Conservation (phyloP, 2,329 filamentous ascomycete species). For the Gnomoniopsis smithogilvyi region DNA sequence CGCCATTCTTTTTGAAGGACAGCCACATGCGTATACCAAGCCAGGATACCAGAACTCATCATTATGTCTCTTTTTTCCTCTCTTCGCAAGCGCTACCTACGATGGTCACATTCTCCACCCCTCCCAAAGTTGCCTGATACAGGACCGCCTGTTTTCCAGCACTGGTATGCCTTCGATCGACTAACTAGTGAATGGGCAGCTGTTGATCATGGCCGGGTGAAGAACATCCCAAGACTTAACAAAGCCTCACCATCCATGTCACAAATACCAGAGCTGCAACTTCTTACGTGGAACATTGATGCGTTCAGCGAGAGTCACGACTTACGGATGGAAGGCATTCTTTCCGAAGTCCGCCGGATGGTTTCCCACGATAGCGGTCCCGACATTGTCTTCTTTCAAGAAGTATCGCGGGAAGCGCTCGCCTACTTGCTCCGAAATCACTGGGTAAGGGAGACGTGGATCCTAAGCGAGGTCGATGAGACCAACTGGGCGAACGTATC, state of each 20-base stretch:
- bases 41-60: too few relatives aligned
- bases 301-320: slow-evolving; percentile 16
- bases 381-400: slow-evolving; percentile 34
- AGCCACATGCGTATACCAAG: too few relatives aligned
- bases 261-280: background rate
- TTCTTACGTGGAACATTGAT: slow-evolving; percentile 31
- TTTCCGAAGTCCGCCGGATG: slow-evolving; percentile 22
- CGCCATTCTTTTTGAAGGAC: too few relatives aligned
- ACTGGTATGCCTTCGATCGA: too few relatives aligned
- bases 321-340: slow-evolving; percentile 25
- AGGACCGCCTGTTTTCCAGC: too few relatives aligned
- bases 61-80: too few relatives aligned
- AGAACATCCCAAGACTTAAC: too few relatives aligned
- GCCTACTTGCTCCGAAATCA: slow-evolving; percentile 22
- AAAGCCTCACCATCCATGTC: background rate
- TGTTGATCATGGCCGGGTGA: too few relatives aligned
- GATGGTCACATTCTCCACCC: too few relatives aligned
- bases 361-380: slow-evolving; percentile 15
- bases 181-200: too few relatives aligned
- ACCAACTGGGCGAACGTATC: slow-evolving; percentile 19
- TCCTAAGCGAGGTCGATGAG: slow-evolving; percentile 28
- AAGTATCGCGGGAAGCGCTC: slow-evolving; percentile 27
- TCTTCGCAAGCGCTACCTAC: too few relatives aligned
- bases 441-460: slow-evolving; percentile 28
- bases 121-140: too few relatives aligned